Evolutionary conservation across 2,329 filamentous ascomycete species (phyloP).

Genomic region (Beauveria medogensis): DNA sequence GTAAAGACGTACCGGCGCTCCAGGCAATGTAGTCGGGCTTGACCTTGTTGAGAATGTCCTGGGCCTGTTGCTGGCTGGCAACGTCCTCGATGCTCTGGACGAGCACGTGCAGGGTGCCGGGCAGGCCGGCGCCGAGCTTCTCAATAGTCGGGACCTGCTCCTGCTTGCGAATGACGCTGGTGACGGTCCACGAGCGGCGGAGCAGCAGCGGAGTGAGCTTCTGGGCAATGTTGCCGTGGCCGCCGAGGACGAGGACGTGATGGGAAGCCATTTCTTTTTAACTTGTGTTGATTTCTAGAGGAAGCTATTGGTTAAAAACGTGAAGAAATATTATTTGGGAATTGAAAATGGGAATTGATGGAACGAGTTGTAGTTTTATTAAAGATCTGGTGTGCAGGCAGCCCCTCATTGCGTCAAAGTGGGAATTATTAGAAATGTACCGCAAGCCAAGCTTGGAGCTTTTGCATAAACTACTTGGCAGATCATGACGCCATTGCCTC

Average conservation of each 20-base stretch:
- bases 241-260: constrained; percentile 66
- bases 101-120: constrained; percentile 59
- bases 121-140: constrained; percentile 48
- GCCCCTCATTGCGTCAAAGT: not conserved
- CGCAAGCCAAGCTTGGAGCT: not conserved
- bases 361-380: too few relatives aligned
- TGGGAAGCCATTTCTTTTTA: constrained; percentile 23
- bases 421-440: too few relatives aligned
- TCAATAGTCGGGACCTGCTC: constrained; percentile 59
- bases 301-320: too few relatives aligned
- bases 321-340: too few relatives aligned
- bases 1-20: constrained; percentile 47
- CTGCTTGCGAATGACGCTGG: constrained; percentile 66
- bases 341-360: not conserved
- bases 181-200: constrained; percentile 66
- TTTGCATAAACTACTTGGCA: too few relatives aligned
- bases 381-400: too few relatives aligned
- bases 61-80: constrained; percentile 53
- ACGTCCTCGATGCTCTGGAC: constrained; percentile 66
- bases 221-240: constrained; percentile 72
- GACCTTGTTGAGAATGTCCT: constrained; percentile 51
- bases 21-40: constrained; percentile 60
- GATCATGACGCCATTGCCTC: not conserved
- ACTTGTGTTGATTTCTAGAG: not conserved
- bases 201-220: constrained; percentile 70